Evolutionary conservation across 129 eudicot species (phyloP).

Genomic region (Mikania micrantha): DNA sequence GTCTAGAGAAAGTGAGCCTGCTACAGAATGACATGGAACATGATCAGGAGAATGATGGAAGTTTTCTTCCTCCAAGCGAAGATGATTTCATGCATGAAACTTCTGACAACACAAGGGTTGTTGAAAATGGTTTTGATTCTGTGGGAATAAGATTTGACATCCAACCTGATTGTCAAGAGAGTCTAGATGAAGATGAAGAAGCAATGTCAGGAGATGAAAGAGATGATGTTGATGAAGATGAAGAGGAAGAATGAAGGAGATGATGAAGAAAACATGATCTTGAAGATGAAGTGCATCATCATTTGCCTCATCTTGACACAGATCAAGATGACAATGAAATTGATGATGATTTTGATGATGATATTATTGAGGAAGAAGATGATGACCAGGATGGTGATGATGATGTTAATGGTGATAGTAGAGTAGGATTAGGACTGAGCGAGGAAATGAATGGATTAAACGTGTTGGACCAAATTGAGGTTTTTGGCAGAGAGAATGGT

Average conservation of each 20-base stretch:
- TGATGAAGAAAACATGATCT: slow-evolving; percentile 70
- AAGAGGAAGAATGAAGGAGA: slow-evolving; percentile 46
- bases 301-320: slow-evolving; percentile 70
- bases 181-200: slow-evolving; percentile 83
- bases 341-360: slow-evolving; percentile 97
- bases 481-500: slow-evolving; percentile 80
- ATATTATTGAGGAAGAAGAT: slow-evolving; percentile 34
- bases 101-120: slow-evolving; percentile 58
- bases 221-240: slow-evolving; percentile 81
- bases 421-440: slow-evolving; percentile 67
- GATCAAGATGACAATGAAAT: slow-evolving; percentile 97
- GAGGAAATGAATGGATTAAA: slow-evolving; percentile 90
- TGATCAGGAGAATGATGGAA: slow-evolving; percentile 85
- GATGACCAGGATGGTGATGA: no score
- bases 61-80: slow-evolving; percentile 60
- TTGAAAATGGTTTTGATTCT: slow-evolving; percentile 66
- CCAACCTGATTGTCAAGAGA: slow-evolving; percentile 56
- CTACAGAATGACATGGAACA: slow-evolving; percentile 95
- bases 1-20: slow-evolving; percentile 52
- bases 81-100: slow-evolving; percentile 96
- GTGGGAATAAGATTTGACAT: slow-evolving; percentile 81
- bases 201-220: slow-evolving; percentile 88
- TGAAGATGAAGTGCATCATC: slow-evolving; percentile 74
- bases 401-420: background rate
- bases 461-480: slow-evolving; percentile 95